A percentile compares a stretch with the other conserved stretches of the same genome.
phyloP scores from a whole-genome alignment of 2,329 filamentous ascomycete species.

The Botrytis paeoniae region DNA sequence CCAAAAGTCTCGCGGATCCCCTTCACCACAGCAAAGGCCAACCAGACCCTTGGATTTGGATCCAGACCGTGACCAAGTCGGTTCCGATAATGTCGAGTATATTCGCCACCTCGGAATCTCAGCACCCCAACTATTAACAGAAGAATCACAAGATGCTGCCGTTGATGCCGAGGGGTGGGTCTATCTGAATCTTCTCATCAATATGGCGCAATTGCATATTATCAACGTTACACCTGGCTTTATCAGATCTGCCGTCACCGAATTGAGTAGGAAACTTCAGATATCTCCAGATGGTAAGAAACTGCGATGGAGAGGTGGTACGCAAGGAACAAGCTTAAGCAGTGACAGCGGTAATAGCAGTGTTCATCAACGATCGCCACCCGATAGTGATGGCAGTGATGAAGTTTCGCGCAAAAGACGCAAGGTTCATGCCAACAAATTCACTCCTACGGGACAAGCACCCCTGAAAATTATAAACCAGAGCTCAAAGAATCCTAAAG shows the following conservation, averaged over 20 bases:
- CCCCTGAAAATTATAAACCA: background rate
- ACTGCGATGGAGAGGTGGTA: conserved; percentile 73
- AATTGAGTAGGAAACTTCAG: conserved; percentile 73
- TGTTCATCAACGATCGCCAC: conserved; percentile 44
- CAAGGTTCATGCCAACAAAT: conserved; percentile 28
- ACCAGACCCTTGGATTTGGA: conserved; percentile 76
- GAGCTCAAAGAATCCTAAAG: conserved; percentile 36
- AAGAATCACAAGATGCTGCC: conserved; percentile 50
- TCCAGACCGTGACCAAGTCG: conserved; percentile 71
- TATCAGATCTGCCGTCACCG: conserved; percentile 66
- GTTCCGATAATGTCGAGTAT: conserved; percentile 75
- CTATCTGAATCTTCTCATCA: conserved; percentile 76
- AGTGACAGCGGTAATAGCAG: conserved; percentile 58
- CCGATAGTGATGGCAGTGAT: conserved; percentile 29
- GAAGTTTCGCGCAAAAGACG: conserved; percentile 30
- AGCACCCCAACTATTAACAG: conserved; percentile 53
- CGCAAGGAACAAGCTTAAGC: conserved; percentile 60
- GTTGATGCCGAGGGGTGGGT: conserved; percentile 73
- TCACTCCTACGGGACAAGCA: background rate
- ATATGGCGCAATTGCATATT: conserved; percentile 81
- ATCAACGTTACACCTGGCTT: conserved; percentile 79
- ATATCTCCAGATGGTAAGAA: conserved; percentile 74
- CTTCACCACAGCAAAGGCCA: conserved; percentile 66
- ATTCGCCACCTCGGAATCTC: conserved; percentile 70
- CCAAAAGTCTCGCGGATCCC: conserved; percentile 14